Evolutionary conservation across 495 filamentous ascomycete genomes (phyloP).

Genomic region (Penicillium coprophilum): DNA sequence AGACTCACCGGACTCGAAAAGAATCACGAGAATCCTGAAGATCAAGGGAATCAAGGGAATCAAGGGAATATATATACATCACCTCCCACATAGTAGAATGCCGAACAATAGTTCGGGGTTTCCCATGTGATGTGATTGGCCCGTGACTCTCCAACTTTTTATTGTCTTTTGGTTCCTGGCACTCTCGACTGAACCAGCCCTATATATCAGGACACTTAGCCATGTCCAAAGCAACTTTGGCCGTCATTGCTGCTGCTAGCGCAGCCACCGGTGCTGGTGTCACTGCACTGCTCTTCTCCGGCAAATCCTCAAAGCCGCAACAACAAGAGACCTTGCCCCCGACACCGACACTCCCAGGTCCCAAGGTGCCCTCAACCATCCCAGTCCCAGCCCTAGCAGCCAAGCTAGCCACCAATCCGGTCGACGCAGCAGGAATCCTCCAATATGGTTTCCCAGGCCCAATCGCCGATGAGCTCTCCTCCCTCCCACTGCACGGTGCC

Average conservation of each 20-base stretch:
- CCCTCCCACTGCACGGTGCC: slow-evolving; percentile 72
- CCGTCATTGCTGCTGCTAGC: slow-evolving; percentile 82
- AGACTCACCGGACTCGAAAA: background rate
- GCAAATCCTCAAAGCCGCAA: slow-evolving; percentile 50
- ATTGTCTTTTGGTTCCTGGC: slow-evolving; percentile 5
- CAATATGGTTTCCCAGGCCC: slow-evolving; percentile 98
- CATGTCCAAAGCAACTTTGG: slow-evolving; percentile 86
- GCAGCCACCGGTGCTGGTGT: slow-evolving; percentile 85
- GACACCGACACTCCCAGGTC: slow-evolving; percentile 26
- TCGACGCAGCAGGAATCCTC: slow-evolving; percentile 86
- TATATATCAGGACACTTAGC: slow-evolving; percentile 5
- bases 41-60: background rate
- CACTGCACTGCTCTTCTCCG: slow-evolving; percentile 76
- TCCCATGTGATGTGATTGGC: slow-evolving; percentile 26
- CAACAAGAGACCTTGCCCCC: slow-evolving; percentile 41
- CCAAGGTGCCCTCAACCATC: slow-evolving; percentile 31
- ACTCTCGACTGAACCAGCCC: slow-evolving; percentile 4
- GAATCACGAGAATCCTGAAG: background rate
- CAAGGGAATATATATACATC: background rate
- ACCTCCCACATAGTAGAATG: background rate
- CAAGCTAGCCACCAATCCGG: slow-evolving; percentile 50
- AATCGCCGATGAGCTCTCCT: slow-evolving; percentile 73
- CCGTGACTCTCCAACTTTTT: slow-evolving; percentile 19
- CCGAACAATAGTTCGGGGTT: background rate
- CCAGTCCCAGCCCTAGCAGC: slow-evolving; percentile 39